Base-by-base conservation (phyloP, 768 basidiomycete genomes). In the Inosperma sp. region DNA sequence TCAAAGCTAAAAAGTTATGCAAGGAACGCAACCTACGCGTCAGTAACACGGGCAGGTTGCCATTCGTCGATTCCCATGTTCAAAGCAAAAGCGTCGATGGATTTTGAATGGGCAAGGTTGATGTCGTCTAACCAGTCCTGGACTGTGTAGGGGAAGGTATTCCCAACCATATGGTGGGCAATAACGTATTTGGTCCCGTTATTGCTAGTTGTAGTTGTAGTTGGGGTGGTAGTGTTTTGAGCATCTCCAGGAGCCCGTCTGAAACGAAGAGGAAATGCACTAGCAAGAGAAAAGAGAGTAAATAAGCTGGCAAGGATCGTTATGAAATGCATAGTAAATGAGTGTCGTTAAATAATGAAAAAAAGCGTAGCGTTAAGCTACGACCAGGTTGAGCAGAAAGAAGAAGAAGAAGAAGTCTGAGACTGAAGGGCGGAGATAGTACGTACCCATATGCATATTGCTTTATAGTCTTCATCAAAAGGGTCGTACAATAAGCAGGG, bases 51-150 rank as follows among this genome's bases (percentile, higher is more conserved):
- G 36, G 68, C 69, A 30, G 75, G 70, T 57, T 88, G 78, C 84
- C 84, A 89, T 34, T 63, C 54, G 58, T 87, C 84, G 0, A 56
- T 59, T 19, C 88, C 88, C 37, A 84, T 72, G 60, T 89, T 89
- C 49, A 91, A 72, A 1, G 84, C 83, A 63, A 86, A 86, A 1
- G 73, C 84, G 53, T 86, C 84, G 55, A 87, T 77, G 13, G 82
- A 82, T 49, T 72, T 75, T 5, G 72, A 62, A 50, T 77, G 68
- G 0, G 86, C 86, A 13, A 81, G 73, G 3, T 55, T 23, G 19
- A 86, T 78, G 58, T 87, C 77, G 44, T 76, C 64, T 63, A 53
- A 52, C 75, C 76, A 78, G 48, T 77, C 73, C 51, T 70, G 57
- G 13, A 68, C 49, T 6, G 64, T 78, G 63, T 84, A 87, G 2